Conservation (phyloP, 192 early-diverging fungal genomes). For the Entomortierella chlamydospora region DNA sequence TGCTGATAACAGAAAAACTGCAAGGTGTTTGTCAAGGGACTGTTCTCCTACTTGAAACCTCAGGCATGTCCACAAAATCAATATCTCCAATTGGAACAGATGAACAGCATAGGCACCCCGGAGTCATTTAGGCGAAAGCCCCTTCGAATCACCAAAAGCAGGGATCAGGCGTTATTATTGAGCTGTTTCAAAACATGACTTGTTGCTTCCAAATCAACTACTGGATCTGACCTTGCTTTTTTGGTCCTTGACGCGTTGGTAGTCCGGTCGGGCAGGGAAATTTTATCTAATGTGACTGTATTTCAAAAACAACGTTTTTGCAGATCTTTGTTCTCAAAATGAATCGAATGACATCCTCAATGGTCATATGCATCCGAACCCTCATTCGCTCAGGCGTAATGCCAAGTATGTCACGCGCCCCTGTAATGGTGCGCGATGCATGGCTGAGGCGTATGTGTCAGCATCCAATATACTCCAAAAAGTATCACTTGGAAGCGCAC, state of each 20-base stretch:
- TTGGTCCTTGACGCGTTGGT: no score
- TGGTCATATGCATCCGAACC: neutral
- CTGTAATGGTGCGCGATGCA: neutral
- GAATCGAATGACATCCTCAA: neutral
- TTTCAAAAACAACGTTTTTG: neutral
- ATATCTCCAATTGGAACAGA: neutral
- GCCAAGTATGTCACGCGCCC: neutral
- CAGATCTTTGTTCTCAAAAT: neutral
- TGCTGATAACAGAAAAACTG: constrained; percentile 2
- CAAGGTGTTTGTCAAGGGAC: constrained; percentile 36
- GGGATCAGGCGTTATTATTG: constrained; percentile 35
- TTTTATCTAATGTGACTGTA: neutral
- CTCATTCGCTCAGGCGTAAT: neutral
- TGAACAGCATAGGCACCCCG: neutral
- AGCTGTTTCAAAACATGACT: neutral
- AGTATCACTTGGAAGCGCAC: neutral
- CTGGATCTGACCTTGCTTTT: neutral
- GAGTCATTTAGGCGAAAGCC: constrained; percentile 13
- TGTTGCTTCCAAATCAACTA: no score
- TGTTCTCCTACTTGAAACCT: constrained; percentile 8
- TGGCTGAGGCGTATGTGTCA: neutral
- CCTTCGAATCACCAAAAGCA: constrained; percentile 14
- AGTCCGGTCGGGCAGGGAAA: no score
- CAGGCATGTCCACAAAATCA: neutral
- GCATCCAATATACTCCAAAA: neutral